phyloP scores from a whole-genome alignment of 1,284 basidiomycete genomes.

The Ustilago curta region DNA sequence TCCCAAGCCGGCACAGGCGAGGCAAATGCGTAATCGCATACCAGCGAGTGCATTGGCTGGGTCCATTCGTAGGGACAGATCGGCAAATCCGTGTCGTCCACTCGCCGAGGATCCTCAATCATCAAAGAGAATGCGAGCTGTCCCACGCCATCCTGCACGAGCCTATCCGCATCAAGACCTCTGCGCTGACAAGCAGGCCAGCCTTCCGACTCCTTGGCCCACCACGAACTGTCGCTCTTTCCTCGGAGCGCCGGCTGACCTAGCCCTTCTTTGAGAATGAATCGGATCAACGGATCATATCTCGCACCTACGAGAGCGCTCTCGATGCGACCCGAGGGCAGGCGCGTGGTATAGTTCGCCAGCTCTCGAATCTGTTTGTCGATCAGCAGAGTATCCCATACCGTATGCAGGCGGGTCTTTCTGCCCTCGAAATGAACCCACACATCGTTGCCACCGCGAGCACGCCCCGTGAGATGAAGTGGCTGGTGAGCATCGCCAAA shows the following conservation, averaged over 20 bases:
- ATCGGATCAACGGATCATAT: constrained; percentile 88
- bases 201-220: constrained; percentile 30
- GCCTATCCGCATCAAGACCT: background rate
- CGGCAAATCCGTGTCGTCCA: constrained; percentile 69
- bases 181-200: constrained; percentile 62
- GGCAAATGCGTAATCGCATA: constrained; percentile 76
- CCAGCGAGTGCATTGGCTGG: constrained; percentile 56
- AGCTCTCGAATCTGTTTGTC: constrained; percentile 82
- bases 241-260: constrained; percentile 41
- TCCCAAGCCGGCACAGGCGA: constrained; percentile 70
- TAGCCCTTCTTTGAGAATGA: constrained; percentile 83
- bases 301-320: constrained; percentile 80
- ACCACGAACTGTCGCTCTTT: constrained; percentile 34
- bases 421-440: constrained; percentile 68
- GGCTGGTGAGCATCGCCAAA: constrained; percentile 92
- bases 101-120: constrained; percentile 15
- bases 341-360: constrained; percentile 79
- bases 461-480: constrained; percentile 85
- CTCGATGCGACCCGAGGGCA: constrained; percentile 78
- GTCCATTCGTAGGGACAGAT: constrained; percentile 78
- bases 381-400: constrained; percentile 86
- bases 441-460: constrained; percentile 83
- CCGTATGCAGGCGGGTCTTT: constrained; percentile 77
- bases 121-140: constrained; percentile 24
- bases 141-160: constrained; percentile 8